phyloP scores from a whole-genome alignment of 2,329 filamentous ascomycete genomes.

The Helicocarpus griseus region DNA sequence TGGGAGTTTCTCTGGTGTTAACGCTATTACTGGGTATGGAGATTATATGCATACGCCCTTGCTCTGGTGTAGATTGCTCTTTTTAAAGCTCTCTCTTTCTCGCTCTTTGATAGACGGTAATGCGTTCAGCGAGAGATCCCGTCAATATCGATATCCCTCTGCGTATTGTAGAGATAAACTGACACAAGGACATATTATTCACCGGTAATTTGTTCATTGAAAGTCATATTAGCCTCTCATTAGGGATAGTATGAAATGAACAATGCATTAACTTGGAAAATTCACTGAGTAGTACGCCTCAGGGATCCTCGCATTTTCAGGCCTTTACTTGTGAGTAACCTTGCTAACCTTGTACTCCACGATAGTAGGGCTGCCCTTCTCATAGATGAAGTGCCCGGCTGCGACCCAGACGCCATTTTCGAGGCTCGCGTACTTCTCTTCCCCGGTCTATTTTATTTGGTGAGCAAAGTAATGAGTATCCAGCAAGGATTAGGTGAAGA shows the following conservation, averaged over 20 bases:
- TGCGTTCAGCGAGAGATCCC: too few relatives aligned
- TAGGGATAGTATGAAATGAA: too few relatives aligned
- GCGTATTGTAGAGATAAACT: too few relatives aligned
- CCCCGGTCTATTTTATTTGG: constrained; percentile 26
- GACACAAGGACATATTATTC: too few relatives aligned
- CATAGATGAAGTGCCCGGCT: constrained; percentile 30
- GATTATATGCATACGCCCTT: too few relatives aligned
- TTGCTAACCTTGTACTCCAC: constrained; percentile 37
- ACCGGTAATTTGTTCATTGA: too few relatives aligned
- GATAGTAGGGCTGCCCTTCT: constrained; percentile 26
- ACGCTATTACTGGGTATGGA: neutral
- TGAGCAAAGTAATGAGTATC: constrained; percentile 2
- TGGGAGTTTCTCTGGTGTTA: neutral
- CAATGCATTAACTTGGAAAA: neutral
- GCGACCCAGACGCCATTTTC: constrained; percentile 33
- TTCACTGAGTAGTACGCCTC: neutral
- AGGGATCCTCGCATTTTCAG: neutral
- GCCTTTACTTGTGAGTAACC: constrained; percentile 19
- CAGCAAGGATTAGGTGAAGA: too few relatives aligned
- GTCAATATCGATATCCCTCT: too few relatives aligned
- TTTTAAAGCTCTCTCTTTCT: too few relatives aligned
- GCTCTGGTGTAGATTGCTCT: too few relatives aligned
- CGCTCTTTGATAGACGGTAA: too few relatives aligned
- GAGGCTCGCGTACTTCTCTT: constrained; percentile 31
- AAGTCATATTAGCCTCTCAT: too few relatives aligned